These are phyloP conservation scores for Leptomonas pyrrhocoris DNA, from an alignment of 208 protist genomes.

Conservation along the genomic window DNA sequence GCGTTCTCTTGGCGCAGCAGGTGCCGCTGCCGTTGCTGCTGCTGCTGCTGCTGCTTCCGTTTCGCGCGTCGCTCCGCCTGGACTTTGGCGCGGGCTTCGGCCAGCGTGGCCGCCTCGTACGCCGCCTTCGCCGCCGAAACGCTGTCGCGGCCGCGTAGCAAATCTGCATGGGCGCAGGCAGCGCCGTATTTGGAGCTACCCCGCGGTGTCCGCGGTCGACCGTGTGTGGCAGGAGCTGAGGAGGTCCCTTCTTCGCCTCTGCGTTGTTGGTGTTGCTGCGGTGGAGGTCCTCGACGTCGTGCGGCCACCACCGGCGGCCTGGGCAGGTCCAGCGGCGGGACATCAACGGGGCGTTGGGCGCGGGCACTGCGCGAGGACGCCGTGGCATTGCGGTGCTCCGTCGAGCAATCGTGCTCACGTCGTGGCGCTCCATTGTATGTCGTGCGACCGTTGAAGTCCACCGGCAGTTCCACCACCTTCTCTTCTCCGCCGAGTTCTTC, in stretches of 20 bases:
- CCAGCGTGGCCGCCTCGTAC: conserved; percentile 18
- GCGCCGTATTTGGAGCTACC: no score
- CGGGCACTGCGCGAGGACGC: not conserved
- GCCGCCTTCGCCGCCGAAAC: conserved; percentile 12
- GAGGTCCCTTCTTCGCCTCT: no score
- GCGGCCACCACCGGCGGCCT: conserved; percentile 9
- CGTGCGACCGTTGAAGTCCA: not conserved
- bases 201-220: no score
- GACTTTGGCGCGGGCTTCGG: not conserved
- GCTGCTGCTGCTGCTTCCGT: no score
- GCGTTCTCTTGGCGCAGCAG: not conserved
- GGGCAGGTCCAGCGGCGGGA: conserved; percentile 13
- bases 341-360: conserved; percentile 11
- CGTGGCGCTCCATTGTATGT: conserved; percentile 14
- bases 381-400: conserved; percentile 3
- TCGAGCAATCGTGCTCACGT: conserved; percentile 20
- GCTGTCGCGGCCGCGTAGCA: not conserved
- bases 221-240: no score
- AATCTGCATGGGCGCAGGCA: not conserved
- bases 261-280: no score
- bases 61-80: not conserved
- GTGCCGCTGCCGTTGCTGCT: not conserved
- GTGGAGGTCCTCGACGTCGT: not conserved
- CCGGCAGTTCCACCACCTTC: not conserved
- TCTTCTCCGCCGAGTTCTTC: conserved; percentile 15